Base-by-base conservation (phyloP, 208 protist genomes). In the Acanthamoeba healyi region DNA sequence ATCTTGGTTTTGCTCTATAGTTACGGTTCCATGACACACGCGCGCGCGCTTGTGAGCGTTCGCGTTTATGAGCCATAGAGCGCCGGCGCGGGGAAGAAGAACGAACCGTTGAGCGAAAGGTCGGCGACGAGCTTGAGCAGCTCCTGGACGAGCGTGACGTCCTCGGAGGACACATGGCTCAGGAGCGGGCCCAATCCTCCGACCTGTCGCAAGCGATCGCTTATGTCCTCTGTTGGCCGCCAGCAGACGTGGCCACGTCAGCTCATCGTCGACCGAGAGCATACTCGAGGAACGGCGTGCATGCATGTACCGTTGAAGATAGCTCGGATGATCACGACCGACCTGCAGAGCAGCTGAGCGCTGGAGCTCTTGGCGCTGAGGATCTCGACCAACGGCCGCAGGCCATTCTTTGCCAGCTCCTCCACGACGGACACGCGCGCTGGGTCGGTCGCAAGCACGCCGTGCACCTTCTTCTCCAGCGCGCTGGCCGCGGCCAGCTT, bases 301-400 rank as follows among this genome's bases (percentile, higher is more conserved):
- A 61, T 22, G 19, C 17, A 42, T 22, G 67, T 44, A 26, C 67
- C 67, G 38, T 77, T 77, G 67, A 77, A n/a, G 29, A 77, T 77
- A 22, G 29, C 67, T 5, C 40, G 5, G 67, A 77, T 29, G 38
- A 77, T 77, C 1, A 42, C 34, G 67, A 77, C 29, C 10, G 67
- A 24, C 38, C 44, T 77, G 29, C 17, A 15, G 19, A 77, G 29
- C 1, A 77, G 38, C 38, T 36, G 67, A 10, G 38, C 5, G 67
- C 19, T 19, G 67, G 67, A 46, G 17, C 34, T 2, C 34, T 7
- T 24, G 32, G 67, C 14, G 67, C 6, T 77, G 34, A 77, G 67
- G 29, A 77, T 77, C 67, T 77, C 67, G 15, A 77, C 67, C 67
- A 77, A 15, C 67, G 67, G 67, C 29, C 67, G 29, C 2, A 77